phyloP scores from a whole-genome alignment of 2,329 filamentous ascomycete genomes.

The Fusarium agapanthi region DNA sequence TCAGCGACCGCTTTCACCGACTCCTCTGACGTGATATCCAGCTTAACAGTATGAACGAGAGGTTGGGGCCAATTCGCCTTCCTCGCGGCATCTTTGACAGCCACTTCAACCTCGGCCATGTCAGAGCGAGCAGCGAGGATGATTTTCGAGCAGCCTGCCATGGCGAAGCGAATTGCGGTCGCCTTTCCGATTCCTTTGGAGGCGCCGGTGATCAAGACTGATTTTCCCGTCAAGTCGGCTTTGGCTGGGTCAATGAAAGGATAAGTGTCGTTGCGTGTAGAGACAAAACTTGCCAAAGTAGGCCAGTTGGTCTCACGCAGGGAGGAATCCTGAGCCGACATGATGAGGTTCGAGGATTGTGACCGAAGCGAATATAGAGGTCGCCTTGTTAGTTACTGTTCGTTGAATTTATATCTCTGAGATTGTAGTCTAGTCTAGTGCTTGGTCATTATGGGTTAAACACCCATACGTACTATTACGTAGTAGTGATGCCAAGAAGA shows the following conservation, averaged over 20 bases:
- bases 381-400: rapidly evolving
- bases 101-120: conserved; percentile 43
- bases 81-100: conserved; percentile 47
- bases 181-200: conserved; percentile 50
- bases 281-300: not conserved
- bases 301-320: not conserved
- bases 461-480: not conserved
- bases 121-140: conserved; percentile 61
- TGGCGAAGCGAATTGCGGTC: conserved; percentile 63
- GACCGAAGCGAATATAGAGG: not conserved
- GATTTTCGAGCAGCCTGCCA: conserved; percentile 61
- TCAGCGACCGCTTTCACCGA: conserved; percentile 44
- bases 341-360: not conserved
- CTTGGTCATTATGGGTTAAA: not conserved
- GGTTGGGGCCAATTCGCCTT: conserved; percentile 43
- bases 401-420: rapidly evolving
- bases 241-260: conserved; percentile 56
- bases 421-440: rapidly evolving
- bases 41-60: conserved; percentile 49
- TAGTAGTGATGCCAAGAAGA: not conserved
- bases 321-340: not conserved
- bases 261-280: conserved; percentile 48
- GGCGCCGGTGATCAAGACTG: conserved; percentile 29
- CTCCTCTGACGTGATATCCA: conserved; percentile 49
- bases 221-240: conserved; percentile 49